Evolutionary conservation across 2,329 filamentous ascomycete genomes (phyloP).

Genomic region (Dothiorella sarmentorum): DNA sequence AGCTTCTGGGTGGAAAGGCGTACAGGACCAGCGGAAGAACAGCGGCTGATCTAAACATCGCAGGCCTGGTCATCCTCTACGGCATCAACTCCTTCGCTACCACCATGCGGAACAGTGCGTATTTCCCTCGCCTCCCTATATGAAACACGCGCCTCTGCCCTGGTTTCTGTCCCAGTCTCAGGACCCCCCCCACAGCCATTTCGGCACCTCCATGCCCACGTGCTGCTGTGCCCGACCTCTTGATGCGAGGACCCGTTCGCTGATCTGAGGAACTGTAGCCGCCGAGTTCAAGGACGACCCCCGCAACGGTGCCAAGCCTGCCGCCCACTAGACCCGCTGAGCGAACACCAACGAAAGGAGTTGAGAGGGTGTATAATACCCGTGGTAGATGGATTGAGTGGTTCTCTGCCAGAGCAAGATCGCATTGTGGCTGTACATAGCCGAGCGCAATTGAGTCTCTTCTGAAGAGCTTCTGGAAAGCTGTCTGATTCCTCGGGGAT

Average conservation of each 20-base stretch:
- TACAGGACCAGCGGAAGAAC: neutral
- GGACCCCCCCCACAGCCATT: neutral
- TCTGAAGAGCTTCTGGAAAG: neutral
- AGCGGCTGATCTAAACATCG: constrained; percentile 11
- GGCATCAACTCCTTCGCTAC: constrained; percentile 83
- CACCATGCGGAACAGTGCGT: constrained; percentile 74
- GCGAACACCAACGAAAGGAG: neutral
- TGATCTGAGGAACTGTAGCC: constrained; percentile 51
- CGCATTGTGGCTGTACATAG: constrained; percentile 11
- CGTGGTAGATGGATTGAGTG: constrained; percentile 5
- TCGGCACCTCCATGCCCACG: neutral
- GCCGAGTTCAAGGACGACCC: constrained; percentile 97
- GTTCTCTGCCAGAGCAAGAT: neutral
- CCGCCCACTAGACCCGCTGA: constrained; percentile 16
- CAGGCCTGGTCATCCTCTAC: constrained; percentile 83
- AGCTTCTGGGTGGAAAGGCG: neutral
- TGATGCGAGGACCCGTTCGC: neutral
- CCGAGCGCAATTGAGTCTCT: constrained; percentile 7
- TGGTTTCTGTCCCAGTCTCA: neutral
- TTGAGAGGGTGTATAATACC: constrained; percentile 4
- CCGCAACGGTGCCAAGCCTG: constrained; percentile 62
- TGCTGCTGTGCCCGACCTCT: neutral
- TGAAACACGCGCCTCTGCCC: neutral
- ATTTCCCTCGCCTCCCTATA: neutral
- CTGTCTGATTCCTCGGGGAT: too few species aligned